Conservation (phyloP, 2,329 filamentous ascomycete species). For the Talaromyces sp. region DNA sequence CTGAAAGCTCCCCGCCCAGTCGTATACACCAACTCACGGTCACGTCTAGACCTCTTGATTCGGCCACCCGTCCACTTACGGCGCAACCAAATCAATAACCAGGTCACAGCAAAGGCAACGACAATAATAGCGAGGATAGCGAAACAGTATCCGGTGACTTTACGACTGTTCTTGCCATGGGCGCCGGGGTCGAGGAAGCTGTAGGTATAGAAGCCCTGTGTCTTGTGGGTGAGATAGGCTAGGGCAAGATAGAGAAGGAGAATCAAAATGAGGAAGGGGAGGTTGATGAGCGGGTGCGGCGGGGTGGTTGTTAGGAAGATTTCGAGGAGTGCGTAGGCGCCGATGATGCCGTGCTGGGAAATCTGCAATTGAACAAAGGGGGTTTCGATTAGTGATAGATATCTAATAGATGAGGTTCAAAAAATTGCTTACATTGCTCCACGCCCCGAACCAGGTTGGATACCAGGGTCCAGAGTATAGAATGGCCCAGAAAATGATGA, state of each 20-base stretch:
- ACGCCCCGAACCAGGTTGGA: conserved; percentile 46
- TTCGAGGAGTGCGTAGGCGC: conserved; percentile 68
- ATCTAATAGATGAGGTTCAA: background rate
- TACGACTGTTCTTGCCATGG: conserved; percentile 41
- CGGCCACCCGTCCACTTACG: conserved; percentile 36
- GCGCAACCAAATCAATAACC: conserved; percentile 50
- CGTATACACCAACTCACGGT: conserved; percentile 10
- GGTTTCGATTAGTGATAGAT: background rate
- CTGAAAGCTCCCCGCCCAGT: background rate
- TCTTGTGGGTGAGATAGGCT: conserved; percentile 66
- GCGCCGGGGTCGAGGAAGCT: conserved; percentile 62
- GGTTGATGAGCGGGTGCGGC: conserved; percentile 58
- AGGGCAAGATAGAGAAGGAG: conserved; percentile 66
- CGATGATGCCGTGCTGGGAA: conserved; percentile 70
- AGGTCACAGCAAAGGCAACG: conserved; percentile 49
- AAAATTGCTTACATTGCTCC: conserved; percentile 33
- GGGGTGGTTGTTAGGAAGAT: conserved; percentile 61
- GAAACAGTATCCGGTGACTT: conserved; percentile 60
- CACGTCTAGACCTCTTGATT: conserved; percentile 19
- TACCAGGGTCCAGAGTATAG: conserved; percentile 53
- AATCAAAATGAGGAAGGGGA: conserved; percentile 63
- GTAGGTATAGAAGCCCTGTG: conserved; percentile 71
- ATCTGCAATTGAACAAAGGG: conserved; percentile 30
- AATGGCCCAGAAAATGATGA: conserved; percentile 63
- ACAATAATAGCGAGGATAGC: conserved; percentile 50